Evolutionary conservation across 768 basidiomycete genomes (phyloP), one percentile per base, ranked within the genome.

Genomic region (Panellus pusillus): DNA sequence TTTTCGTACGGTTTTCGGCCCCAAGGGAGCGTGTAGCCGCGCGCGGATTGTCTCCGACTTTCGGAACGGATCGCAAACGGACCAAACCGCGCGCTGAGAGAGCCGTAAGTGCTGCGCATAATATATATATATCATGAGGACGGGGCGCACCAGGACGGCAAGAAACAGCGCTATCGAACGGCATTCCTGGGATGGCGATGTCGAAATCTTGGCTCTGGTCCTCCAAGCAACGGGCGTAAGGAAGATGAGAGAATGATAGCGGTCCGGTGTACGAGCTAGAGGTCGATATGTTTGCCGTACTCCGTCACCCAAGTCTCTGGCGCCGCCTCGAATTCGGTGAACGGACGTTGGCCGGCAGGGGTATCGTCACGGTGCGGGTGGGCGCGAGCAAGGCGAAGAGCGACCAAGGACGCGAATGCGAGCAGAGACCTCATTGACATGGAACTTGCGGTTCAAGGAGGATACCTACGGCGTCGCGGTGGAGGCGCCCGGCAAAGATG

Each of bases 51-150:
- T 42, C 90, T 74, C 49, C 88, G 75, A 64, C 86, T 87, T 3
- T 89, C 90, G 4, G 86, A 86, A 39, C 93, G 83, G 59, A 95
- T 91, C 9, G 85, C 93, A 65, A 82, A 83, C 1, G 92, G 92
- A 9, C 93, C 93, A 71, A 95, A 95, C 9, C 93, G 82, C 12
- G 92, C 92, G 5, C 91, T 92, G 17, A 19, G 12, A 41, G 18
- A 37, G 35, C 24, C 11, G 47, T 44, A 40, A 13, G 29, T n/a
- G 27, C 19, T 18, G 13, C 29, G 14, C 19, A n/a, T n/a, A n/a
- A n/a, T n/a, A 44, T 12, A 36, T 47, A 9, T 13, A n/a, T 9
- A 6, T 39, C 35, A 27, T 47, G 38, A 32, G 36, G 20, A 27
- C 24, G 45, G 74, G n/a, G 6, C 77, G 20, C 74, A 81, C 78